phyloP scores from a whole-genome alignment of 1,284 basidiomycete species.

The Afroboletus lepidellus region DNA sequence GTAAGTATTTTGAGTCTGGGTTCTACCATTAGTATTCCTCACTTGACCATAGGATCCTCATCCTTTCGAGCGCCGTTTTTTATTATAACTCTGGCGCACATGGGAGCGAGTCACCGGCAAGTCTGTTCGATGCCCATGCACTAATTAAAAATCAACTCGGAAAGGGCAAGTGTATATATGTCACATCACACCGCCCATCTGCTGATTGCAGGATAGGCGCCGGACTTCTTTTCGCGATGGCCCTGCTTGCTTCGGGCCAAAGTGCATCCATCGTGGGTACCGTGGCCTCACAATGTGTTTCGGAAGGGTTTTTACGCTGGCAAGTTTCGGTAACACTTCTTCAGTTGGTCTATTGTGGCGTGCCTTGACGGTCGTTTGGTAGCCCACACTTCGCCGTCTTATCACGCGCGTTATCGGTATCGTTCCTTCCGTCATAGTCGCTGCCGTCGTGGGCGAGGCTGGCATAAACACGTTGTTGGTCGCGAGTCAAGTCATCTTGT shows the following conservation, averaged over 20 bases:
- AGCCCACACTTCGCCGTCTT: constrained; percentile 77
- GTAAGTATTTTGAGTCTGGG: constrained; percentile 37
- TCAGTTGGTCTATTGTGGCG: background rate
- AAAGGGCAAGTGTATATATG: constrained; percentile 46
- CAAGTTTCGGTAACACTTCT: constrained; percentile 67
- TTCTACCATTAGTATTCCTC: constrained; percentile 2
- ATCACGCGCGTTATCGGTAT: constrained; percentile 84
- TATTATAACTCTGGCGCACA: constrained; percentile 50
- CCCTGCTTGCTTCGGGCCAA: constrained; percentile 85
- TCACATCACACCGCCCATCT: constrained; percentile 11
- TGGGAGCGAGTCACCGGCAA: constrained; percentile 52
- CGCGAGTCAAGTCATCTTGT: constrained; percentile 85
- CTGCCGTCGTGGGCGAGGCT: constrained; percentile 66
- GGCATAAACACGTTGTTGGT: constrained; percentile 86
- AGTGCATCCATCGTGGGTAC: constrained; percentile 93
- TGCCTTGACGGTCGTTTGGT: constrained; percentile 8
- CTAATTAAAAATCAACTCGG: constrained; percentile 70
- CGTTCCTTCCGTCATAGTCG: constrained; percentile 84
- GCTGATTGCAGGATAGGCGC: constrained; percentile 46
- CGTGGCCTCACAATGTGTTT: constrained; percentile 89
- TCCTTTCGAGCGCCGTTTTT: constrained; percentile 72
- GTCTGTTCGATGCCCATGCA: constrained; percentile 80
- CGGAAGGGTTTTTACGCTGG: constrained; percentile 94
- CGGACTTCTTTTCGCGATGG: constrained; percentile 83
- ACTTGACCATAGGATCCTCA: constrained; percentile 54